Evolutionary conservation across 139 green algal species (phyloP), one percentile per base, ranked within the genome.

Genomic region (Chlorella sp.): DNA sequence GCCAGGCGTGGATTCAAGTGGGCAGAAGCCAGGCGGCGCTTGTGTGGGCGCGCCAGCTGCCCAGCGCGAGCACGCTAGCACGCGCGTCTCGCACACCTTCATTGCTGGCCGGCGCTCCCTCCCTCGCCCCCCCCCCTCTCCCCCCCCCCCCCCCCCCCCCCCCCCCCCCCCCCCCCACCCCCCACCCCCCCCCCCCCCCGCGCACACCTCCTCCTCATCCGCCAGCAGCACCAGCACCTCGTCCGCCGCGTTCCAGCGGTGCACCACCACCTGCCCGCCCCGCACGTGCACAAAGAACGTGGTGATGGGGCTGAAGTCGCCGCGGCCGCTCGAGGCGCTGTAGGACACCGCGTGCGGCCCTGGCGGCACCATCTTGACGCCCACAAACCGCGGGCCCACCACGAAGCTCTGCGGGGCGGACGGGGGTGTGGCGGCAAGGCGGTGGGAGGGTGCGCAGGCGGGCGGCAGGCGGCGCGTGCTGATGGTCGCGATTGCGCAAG

Each of bases 281-380:
- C 35, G 35, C 14, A 86, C 21, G 29, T 67, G 21, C 31, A 87
- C 17, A 64, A 93, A 92, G 72, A 89, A 89, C 33, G 77, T 77
- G 41, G 84, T 87, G 35, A 77, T 77, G 8, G 86, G 87, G 0
- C 82, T 83, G 50, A 89, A 82, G 33, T 83, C 77, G 41, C 70
- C 84, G 11, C 60, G 60, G 23, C 68, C 41, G 21, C 71, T 77
- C 23, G 53, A 42, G 17, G 89, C 84, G 43, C 81, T 84, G 83
- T 90, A 94, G 25, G 84, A 90, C 0, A 97, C 56, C n/a, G 97
- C 88, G 71, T 98, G 94, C 1, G 81, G 33, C 1, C 94, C 94
- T 3, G 93, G 93, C 1, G 94, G 93, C 12, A 98, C 21, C 93
- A 98, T 97, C 77, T 98, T 98, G 8, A 98, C 71, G 40, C 94